Percentiles rank a stretch among this genome's conserved stretches.
Evolutionary conservation across 768 basidiomycete genomes (phyloP).

Genomic region (Favolaschia claudopus): DNA sequence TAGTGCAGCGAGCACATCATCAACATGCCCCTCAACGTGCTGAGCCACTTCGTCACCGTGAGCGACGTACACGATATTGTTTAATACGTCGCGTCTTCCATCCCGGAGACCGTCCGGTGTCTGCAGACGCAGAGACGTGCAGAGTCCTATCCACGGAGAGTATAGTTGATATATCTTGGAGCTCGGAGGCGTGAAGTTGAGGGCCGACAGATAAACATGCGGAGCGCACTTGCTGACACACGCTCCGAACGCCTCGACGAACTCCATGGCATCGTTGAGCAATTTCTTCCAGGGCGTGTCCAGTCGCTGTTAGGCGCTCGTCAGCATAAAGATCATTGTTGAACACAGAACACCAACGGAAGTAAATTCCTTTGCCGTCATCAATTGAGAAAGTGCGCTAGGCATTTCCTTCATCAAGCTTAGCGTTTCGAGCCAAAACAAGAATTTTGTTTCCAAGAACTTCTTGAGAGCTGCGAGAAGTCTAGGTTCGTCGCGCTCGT

Average conservation of each 20-base stretch:
- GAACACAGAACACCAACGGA: neutral
- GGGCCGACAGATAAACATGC: constrained; percentile 21
- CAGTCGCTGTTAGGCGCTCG: too few relatives aligned
- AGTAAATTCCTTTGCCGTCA: neutral
- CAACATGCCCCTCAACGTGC: constrained; percentile 15
- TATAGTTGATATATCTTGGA: constrained; percentile 16
- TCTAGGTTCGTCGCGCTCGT: neutral
- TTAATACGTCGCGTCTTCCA: neutral
- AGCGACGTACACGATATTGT: neutral
- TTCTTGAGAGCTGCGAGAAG: neutral
- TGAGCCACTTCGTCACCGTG: neutral
- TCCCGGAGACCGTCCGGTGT: constrained; percentile 1
- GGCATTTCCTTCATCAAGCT: neutral
- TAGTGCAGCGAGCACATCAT: neutral
- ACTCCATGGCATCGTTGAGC: constrained; percentile 7
- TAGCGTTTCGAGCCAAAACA: constrained; percentile 21
- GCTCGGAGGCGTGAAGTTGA: neutral
- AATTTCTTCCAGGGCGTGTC: neutral
- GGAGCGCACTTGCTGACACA: constrained; percentile 24
- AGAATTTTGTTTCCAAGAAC: constrained; percentile 18
- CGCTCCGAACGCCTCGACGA: constrained; percentile 9
- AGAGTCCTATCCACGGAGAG: neutral
- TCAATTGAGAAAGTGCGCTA: neutral
- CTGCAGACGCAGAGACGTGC: neutral
- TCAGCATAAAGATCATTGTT: neutral